Evolutionary conservation across 352 stramenopile species (phyloP), one percentile per base, ranked within the genome.

Genomic region (Plasmopara muralis): DNA sequence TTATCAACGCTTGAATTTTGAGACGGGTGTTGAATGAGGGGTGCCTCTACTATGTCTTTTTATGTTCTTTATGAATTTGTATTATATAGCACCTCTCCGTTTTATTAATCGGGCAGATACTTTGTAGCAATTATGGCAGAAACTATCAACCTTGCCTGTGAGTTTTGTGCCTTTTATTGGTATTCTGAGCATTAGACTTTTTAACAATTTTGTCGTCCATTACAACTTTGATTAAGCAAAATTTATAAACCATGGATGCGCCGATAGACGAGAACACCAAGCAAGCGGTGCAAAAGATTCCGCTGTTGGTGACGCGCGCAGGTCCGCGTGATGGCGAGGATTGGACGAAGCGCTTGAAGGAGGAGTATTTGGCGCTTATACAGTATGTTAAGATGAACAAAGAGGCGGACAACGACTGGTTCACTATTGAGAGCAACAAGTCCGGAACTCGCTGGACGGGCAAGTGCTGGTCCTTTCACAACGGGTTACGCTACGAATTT

Each of bases 341-440:
- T 18, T 95, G 85, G 85, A 90, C 78, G 3, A 74, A 76, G 62
- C 77, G 85, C 13, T 62, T 95, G 13, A 94, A 94, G 57, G 85
- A 95, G 64, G 85, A 94, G 63, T 93, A 90, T 46, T 60, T 89
- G 44, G 74, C 80, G 47, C 76, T 95, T 18, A 95, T 95, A 49
- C 77, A 90, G 70, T 92, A 90, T 63, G 83, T 95, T 43, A 89
- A 89, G 53, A 85, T 85, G 66, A 95, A 95, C 72, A 95, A 95
- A 60, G 85, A 83, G 48, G 77, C 77, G 15, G 85, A 93, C 68
- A 91, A 90, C 54, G 85, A 95, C 65, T 95, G 85, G 85, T 95
- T 95, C 57, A 88, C 76, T 31, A 93, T 95, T 57, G 77, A 83
- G 42, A 86, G 80, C 28, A 91, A 94, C 62, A 86, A 91, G 60